A percentile compares a stretch with the other conserved stretches of the same genome.
Conservation (phyloP, 305 asterid species). For the Fraxinus albicans region DNA sequence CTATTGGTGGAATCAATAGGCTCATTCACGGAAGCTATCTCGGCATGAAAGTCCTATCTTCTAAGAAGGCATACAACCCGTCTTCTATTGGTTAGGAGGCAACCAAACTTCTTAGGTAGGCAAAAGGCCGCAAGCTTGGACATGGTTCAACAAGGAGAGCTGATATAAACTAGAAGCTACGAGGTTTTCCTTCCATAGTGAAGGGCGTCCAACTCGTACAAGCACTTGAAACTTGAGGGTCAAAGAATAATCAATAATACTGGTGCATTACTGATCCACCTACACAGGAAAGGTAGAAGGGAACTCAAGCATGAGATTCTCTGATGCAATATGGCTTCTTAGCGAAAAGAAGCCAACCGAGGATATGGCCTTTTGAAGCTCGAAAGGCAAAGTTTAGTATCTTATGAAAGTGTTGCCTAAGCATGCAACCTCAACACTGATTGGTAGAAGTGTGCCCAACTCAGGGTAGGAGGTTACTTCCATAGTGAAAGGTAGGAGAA, state of each 20-base stretch:
- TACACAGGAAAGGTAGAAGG: not conserved
- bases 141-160: not conserved
- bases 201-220: not conserved
- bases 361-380: not conserved
- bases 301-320: not conserved
- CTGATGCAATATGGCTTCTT: not conserved
- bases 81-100: not conserved
- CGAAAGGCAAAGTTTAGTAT: no score
- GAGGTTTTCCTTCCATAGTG: not conserved
- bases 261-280: not conserved
- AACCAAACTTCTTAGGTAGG: not conserved
- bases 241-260: not conserved
- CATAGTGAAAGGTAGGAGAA: not conserved
- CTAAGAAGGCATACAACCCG: not conserved
- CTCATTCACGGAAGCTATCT: not conserved
- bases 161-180: not conserved
- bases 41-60: not conserved
- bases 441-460: not conserved
- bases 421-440: not conserved
- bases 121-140: not conserved
- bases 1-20: not conserved
- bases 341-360: not conserved
- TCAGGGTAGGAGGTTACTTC: not conserved
- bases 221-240: not conserved
- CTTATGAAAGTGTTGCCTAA: not conserved